A percentile compares a stretch with the other conserved stretches of the same genome.
Conservation (phyloP, 2,329 filamentous ascomycete species). For the Aschersonia sp. region DNA sequence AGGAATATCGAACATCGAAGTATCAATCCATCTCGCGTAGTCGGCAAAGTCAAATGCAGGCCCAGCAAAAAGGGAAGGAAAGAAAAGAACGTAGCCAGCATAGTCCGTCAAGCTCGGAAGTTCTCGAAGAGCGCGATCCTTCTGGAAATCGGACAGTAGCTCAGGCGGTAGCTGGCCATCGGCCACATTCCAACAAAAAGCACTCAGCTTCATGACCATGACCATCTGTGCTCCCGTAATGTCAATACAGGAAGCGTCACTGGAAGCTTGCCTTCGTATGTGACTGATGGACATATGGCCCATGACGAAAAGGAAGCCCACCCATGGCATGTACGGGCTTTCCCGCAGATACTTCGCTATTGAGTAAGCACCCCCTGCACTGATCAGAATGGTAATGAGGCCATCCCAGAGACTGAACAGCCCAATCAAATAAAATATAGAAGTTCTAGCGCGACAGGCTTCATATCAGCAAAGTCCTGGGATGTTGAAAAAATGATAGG, state of each 20-base stretch:
- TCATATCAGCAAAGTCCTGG: not conserved
- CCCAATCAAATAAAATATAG: slow-evolving; percentile 82
- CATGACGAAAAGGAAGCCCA: slow-evolving; percentile 89
- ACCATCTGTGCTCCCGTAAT: slow-evolving; percentile 98
- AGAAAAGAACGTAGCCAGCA: slow-evolving; percentile 85
- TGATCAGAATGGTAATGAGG: slow-evolving; percentile 63
- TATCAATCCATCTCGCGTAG: slow-evolving; percentile 85
- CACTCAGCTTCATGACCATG: slow-evolving; percentile 88
- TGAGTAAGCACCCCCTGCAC: slow-evolving; percentile 63
- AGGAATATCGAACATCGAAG: slow-evolving; percentile 83
- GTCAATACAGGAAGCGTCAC: slow-evolving; percentile 56
- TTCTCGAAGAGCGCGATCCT: slow-evolving; percentile 59
- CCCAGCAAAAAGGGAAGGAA: slow-evolving; percentile 77
- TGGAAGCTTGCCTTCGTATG: slow-evolving; percentile 60
- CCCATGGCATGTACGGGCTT: slow-evolving; percentile 94
- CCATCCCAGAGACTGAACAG: slow-evolving; percentile 88
- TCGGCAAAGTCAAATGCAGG: slow-evolving; percentile 92
- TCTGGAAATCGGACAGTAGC: slow-evolving; percentile 76
- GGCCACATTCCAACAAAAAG: slow-evolving; percentile 96
- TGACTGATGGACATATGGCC: slow-evolving; percentile 87
- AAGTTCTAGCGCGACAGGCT: not conserved
- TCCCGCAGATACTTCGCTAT: slow-evolving; percentile 67
- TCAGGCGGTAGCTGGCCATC: slow-evolving; percentile 71
- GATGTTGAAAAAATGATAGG: slow-evolving; percentile 53
- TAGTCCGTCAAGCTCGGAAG: slow-evolving; percentile 71